Conservation (phyloP, 2,329 filamentous ascomycete genomes). For the Monosporascus ibericus region DNA sequence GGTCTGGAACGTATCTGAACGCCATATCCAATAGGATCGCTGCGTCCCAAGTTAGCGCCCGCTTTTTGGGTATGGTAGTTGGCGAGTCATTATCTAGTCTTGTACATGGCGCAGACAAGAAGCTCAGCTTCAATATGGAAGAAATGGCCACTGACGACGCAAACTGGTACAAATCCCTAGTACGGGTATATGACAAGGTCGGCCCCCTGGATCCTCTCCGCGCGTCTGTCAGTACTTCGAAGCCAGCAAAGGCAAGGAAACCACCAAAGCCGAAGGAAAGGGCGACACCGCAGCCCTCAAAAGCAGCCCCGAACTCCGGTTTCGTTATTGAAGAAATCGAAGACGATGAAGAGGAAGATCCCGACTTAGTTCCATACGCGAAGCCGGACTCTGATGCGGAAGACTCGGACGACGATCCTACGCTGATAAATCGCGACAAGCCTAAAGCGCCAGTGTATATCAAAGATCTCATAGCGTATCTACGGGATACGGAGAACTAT, state of each 20-base stretch:
- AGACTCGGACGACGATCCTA: conserved; percentile 91
- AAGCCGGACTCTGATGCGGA: conserved; percentile 86
- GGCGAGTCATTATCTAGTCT: conserved; percentile 66
- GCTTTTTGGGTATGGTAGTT: conserved; percentile 83
- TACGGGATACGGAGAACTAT: conserved; percentile 76
- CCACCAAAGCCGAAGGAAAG: conserved; percentile 13
- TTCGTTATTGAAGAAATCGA: conserved; percentile 62
- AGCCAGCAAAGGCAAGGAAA: conserved; percentile 17
- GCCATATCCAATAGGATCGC: conserved; percentile 80
- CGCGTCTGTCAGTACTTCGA: conserved; percentile 15
- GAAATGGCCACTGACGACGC: conserved; percentile 70
- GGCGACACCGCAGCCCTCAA: conserved; percentile 15
- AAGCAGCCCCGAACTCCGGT: conserved; percentile 27
- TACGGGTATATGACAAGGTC: conserved; percentile 54
- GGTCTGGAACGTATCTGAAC: conserved; percentile 67
- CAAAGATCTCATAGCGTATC: conserved; percentile 70
- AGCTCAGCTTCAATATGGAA: conserved; percentile 77
- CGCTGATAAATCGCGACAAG: conserved; percentile 77
- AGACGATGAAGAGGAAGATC: conserved; percentile 52
- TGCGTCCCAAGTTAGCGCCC: conserved; percentile 65
- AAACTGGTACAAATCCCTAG: conserved; percentile 65
- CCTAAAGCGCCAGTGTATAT: conserved; percentile 84
- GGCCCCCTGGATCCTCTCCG: conserved; percentile 51
- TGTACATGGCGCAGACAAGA: conserved; percentile 61
- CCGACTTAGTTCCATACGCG: conserved; percentile 68